Evolutionary conservation across 177 flowering plant species (phyloP).

Genomic region (Telopea speciosissima): DNA sequence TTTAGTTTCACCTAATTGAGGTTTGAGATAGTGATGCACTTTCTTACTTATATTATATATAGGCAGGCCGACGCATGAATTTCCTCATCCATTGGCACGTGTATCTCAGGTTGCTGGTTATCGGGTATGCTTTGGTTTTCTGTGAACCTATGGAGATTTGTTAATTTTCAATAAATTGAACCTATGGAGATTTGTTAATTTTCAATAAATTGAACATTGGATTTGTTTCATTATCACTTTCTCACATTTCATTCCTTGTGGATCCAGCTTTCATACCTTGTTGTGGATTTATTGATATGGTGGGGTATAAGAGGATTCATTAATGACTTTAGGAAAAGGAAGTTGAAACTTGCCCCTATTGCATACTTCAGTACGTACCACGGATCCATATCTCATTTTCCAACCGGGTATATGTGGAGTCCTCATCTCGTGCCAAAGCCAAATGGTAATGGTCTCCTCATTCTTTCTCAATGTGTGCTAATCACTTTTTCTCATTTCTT

Average conservation of each 20-base stretch:
- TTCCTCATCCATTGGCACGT: conserved; percentile 92
- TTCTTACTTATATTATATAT: conserved; percentile 40
- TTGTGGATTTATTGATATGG: conserved; percentile 87
- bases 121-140: conserved; percentile 49
- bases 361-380: conserved; percentile 85
- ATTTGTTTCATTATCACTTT: not conserved
- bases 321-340: conserved; percentile 83
- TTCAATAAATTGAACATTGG: not conserved
- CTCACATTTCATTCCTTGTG: conserved; percentile 4
- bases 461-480: not conserved
- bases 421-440: conserved; percentile 93
- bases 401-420: conserved; percentile 98
- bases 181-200: not conserved
- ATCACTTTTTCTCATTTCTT: not conserved
- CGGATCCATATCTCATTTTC: conserved; percentile 87
- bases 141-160: not conserved
- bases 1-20: not conserved
- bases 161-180: not conserved
- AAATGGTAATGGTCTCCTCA: conserved; percentile 37
- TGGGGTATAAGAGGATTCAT: conserved; percentile 86
- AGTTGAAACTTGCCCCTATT: conserved; percentile 82
- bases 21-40: conserved; percentile 14
- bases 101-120: conserved; percentile 86
- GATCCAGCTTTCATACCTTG: conserved; percentile 78
- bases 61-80: conserved; percentile 95